Base-by-base conservation (phyloP, 2,329 filamentous ascomycete genomes). In the Paecilomyces variotii region DNA sequence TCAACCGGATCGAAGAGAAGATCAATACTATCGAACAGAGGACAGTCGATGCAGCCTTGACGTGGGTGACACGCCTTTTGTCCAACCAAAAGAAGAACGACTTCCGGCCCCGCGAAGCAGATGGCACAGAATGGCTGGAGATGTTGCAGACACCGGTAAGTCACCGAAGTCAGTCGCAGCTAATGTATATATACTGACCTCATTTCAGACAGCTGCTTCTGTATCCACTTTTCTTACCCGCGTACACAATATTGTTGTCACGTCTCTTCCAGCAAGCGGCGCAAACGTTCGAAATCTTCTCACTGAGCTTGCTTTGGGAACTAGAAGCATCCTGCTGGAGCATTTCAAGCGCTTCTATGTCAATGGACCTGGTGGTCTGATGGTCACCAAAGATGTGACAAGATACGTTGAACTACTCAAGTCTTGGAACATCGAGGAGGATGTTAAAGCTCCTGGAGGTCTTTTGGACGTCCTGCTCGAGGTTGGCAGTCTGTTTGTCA, bases 261-360 rank as follows among this genome's bases (percentile, higher is more conserved):
- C 84, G 61, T 86, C 91, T 2, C 81, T 99, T 14, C 72, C 74
- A 34, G 65, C 71, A 9, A 74, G 70, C 57, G 89, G 92, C 67
- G 84, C 87, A 50, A 97, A 97, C 66, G 82, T 96, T 1, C 87
- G 90, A 57, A 83, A 87, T 54, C 90, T 97, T 70, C 86, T 88
- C 57, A 87, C 87, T 60, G 93, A 97, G 76, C 84, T 97, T 25
- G 92, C 90, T 1, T 78, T 92, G 12, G 87, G 88, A 9, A 81
- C 96, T 35, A 87, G 92, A 64, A 78, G 82, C 55, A 83, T 95
- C 9, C 82, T 99, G 3, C 86, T 99, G 62, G 90, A 94, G 62
- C 94, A 99, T 75, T 90, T 97, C 76, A 94, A 96, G 69, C 91
- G 90, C 68, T 99, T 96, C 77, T 86, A 88, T 61, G 91, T 99